Evolutionary conservation across 331 rosid species (phyloP), one percentile per base, ranked within the genome.

Genomic region (Quercus phellos): DNA sequence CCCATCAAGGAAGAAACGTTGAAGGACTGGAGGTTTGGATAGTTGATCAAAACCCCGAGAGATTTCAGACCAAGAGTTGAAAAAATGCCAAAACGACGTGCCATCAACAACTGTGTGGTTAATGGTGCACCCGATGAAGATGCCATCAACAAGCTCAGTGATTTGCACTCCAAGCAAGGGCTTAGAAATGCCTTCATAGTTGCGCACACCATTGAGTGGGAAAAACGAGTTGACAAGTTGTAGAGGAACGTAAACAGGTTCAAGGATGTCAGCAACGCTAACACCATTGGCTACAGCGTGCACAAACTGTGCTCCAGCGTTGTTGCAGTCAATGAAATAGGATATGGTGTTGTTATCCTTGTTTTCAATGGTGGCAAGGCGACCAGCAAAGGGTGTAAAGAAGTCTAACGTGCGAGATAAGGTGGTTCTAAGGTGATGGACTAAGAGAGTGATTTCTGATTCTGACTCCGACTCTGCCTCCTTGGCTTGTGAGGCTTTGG

Each of bases 71-170:
- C 60, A 87, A 2, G 88, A 83, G 75, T 87, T 87, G 76, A 87
- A 81, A 80, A 87, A 87, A 83, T 87, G 87, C 90, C 90, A 87
- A 55, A 87, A 87, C 22, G 90, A 87, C n/a, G 90, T 84, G 0
- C 88, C 90, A 29, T 87, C 88, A 2, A 84, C 76, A 63, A 84
- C 82, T 8, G 86, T 51, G 55, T 87, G 90, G 64, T 84, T 87
- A 22, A 84, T 80, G 16, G 88, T 84, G 50, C 73, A 72, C 2
- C 88, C 90, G n/a, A 87, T 18, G 80, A 87, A 87, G 1, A 87
- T 73, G 3, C 74, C 90, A 24, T 87, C 88, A 26, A 79, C 81
- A 51, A 86, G 89, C 70, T 83, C 89, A 2, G 89, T 86, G 69
- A 86, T 73, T 53, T 83, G 85, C 30, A 86, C 78, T 63, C 87